phyloP scores from a whole-genome alignment of 257 asterid species.

The Solanum phureja region DNA sequence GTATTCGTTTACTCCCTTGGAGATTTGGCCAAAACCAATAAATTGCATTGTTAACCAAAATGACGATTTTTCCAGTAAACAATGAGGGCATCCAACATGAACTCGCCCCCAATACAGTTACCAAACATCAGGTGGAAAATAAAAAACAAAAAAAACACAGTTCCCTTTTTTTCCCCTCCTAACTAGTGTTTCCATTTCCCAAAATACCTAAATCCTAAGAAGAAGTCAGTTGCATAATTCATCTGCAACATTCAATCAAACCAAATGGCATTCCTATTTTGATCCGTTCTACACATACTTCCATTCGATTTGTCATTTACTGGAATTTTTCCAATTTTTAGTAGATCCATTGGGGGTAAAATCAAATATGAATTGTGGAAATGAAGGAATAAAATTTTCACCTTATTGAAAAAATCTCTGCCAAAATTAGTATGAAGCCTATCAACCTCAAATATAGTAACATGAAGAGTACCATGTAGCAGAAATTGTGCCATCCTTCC shows the following conservation, averaged over 20 bases:
- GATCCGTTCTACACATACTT: not conserved
- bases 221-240: not conserved
- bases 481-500: slow-evolving; percentile 22
- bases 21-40: not conserved
- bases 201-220: not conserved
- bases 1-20: not conserved
- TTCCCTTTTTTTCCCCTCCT: not conserved
- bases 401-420: slow-evolving; percentile 12
- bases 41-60: not conserved
- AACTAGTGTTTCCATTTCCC: not conserved
- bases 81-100: not conserved
- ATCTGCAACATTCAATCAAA: not conserved
- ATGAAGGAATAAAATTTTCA: not conserved
- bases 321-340: not conserved
- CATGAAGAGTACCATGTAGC: slow-evolving; percentile 31
- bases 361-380: not conserved
- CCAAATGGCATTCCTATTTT: not conserved
- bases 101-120: not conserved
- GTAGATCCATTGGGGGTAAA: not conserved
- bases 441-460: slow-evolving; percentile 21
- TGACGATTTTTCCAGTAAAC: not conserved
- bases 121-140: not conserved
- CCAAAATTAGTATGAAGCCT: slow-evolving; percentile 10
- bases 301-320: not conserved
- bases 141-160: not conserved